These are phyloP conservation scores for Neurospora cerealis DNA, from an alignment of 495 filamentous ascomycete species.

Conservation along the genomic window DNA sequence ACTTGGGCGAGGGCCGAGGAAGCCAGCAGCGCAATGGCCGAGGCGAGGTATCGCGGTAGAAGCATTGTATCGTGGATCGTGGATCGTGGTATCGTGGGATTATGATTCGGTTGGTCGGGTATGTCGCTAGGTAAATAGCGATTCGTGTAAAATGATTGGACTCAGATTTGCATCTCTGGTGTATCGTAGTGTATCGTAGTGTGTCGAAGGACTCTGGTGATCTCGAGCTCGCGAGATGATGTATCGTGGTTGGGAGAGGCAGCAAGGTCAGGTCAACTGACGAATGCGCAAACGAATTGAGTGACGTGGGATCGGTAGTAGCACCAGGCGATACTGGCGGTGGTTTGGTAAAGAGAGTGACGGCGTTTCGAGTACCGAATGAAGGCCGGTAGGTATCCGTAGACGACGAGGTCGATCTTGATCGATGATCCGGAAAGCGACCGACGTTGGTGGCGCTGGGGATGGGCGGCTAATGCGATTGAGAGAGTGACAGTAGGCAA, in stretches of 20 bases:
- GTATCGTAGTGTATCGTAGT: neutral
- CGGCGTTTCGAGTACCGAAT: neutral
- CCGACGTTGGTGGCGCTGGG: neutral
- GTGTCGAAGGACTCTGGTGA: neutral
- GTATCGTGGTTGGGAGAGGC: neutral
- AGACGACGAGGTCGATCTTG: neutral
- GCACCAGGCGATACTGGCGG: neutral
- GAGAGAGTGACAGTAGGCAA: neutral
- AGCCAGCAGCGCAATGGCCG: constrained; percentile 34
- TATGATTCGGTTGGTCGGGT: neutral
- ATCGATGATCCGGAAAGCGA: neutral
- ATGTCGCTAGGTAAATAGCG: neutral
- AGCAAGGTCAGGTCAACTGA: neutral
- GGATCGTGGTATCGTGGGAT: neutral
- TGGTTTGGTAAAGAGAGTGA: neutral
- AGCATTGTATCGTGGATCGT: constrained; percentile 8
- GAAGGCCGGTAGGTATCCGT: neutral
- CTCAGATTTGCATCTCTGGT: neutral
- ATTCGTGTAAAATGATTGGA: neutral
- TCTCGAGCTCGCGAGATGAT: neutral
- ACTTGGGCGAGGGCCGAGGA: constrained; percentile 46
- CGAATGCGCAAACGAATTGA: neutral
- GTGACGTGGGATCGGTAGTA: neutral
- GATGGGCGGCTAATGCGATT: neutral
- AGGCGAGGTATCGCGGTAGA: constrained; percentile 17